A percentile compares a stretch with the other conserved stretches of the same genome.
These are phyloP conservation scores for Tylopilus sp. DNA, from an alignment of 768 basidiomycete species.

Conservation along the genomic window DNA sequence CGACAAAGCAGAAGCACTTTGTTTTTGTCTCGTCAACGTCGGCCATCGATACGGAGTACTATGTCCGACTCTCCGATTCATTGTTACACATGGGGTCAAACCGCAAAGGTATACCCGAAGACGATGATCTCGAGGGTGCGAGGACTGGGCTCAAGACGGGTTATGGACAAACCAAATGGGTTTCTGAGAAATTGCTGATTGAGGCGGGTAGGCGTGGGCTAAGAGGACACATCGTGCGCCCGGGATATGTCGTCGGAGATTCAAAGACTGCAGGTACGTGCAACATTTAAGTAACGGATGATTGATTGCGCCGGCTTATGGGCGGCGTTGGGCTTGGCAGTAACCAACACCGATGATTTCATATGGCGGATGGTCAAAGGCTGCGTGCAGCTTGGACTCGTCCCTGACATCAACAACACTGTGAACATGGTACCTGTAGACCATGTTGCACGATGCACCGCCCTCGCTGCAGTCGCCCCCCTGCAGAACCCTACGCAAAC, in stretches of 20 bases:
- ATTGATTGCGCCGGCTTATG: conserved; percentile 2
- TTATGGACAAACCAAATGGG: conserved; percentile 99
- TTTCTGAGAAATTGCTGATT: conserved; percentile 89
- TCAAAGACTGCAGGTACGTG: conserved; percentile 76
- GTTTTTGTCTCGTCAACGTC: conserved; percentile 96
- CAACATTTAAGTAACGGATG: background rate
- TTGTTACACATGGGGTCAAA: conserved; percentile 38
- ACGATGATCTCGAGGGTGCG: conserved; percentile 86
- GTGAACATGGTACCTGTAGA: conserved; percentile 99
- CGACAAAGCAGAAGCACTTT: conserved; percentile 69
- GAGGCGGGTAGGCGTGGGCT: conserved; percentile 89
- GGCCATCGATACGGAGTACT: conserved; percentile 89
- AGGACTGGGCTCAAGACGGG: conserved; percentile 74
- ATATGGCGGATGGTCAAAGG: conserved; percentile 98
- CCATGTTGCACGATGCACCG: conserved; percentile 82
- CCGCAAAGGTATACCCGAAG: conserved; percentile 75
- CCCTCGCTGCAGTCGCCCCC: conserved; percentile 67
- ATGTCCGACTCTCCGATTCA: conserved; percentile 82
- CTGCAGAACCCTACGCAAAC: conserved; percentile 44
- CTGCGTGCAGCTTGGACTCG: conserved; percentile 94
- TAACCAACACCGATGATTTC: conserved; percentile 99
- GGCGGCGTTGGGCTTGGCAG: conserved; percentile 35
- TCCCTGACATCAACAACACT: conserved; percentile 97
- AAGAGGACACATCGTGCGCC: conserved; percentile 81
- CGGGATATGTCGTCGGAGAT: conserved; percentile 96